Evolutionary conservation across 2,329 filamentous ascomycete genomes (phyloP), one percentile per base, ranked within the genome.

Genomic region (Massarina eburnea): DNA sequence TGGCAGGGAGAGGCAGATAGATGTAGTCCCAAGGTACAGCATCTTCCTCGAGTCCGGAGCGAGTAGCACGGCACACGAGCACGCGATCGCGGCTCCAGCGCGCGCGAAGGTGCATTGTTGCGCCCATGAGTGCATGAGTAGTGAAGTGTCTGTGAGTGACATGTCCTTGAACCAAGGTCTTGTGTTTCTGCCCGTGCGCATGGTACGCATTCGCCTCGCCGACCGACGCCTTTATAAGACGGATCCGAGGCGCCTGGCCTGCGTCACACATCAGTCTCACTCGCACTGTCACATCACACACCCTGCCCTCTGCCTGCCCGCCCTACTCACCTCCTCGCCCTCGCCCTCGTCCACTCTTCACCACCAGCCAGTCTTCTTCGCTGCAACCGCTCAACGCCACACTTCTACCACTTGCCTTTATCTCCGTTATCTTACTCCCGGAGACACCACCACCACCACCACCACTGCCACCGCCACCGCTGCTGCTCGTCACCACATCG

Each of bases 191-290:
- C n/a, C 27, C 27, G 27, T 30, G 27, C 27, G 12, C 27, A 14
- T 6, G n/a, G 27, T 8, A 8, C 27, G 27, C 27, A 5, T 30
- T 30, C 27, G 20, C 37, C 33, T 30, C 19, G 34, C 26, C 43
- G 26, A 17, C 43, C 27, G 27, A 6, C 37, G n/a, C 38, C 39
- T 42, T 43, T 47, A 47, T 43, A 47, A 43, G 39, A 42, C 39
- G 39, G 19, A 12, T 33, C 30, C 33, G 41, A 39, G 18, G 33
- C 40, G 19, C 32, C 17, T 15, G 20, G 37, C 37, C 39, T 47
- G 45, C 45, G 45, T 47, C 45, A 43, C 45, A 15, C 21, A 29
- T 20, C 4, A 6, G 19, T 22, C 27, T 18, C 20, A 14, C 27
- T 18, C 29, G 14, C 30, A 20, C 14, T 19, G 17, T 22, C 20